Base-by-base conservation (phyloP, 2,329 filamentous ascomycete species). In the Rutstroemia sp. region DNA sequence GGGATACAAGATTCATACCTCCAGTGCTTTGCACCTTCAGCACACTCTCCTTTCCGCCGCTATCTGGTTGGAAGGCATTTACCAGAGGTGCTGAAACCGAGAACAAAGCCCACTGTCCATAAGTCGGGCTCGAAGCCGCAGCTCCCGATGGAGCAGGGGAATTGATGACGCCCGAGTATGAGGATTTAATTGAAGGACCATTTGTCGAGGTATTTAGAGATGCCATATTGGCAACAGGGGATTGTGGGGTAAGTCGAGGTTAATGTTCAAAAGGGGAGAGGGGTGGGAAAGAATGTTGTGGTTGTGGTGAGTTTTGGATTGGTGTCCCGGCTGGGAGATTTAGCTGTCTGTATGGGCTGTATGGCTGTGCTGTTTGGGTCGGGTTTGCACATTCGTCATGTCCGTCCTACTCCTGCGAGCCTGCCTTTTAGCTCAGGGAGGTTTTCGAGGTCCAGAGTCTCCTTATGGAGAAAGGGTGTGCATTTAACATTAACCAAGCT, bases 11-110 rank as follows among this genome's bases (percentile, higher is more conserved):
- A 30, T 51, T 38, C 64, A 45, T 72, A 92, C 90, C 88, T 77
- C 92, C 92, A 49, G 90, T 95, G 69, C 80, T 86, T 71, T 97
- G 91, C 52, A 99, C 92, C 74, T 96, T 97, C 64, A 99, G 77
- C 1, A 96, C 83, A 72, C 92, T 97, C 75, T 97, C 92, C 75
- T 96, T 97, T 63, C 83, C 79, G 41, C 82, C 86, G 57, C 82
- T 79, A 70, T 94, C 89, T 62, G 80, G 77, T 73, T 96, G 90
- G 72, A 99, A 99, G 58, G 92, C 92, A 75, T 88, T 97, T 70
- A 90, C 81, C 42, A 99, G 82, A 54, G 94, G 94, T 59, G 92
- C 89, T 71, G 94, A 89, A 42, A 99, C 94, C 7, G 89, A 88
- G 75, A 95, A 96, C 60, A 99, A 78, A 19, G 90, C 92, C 94